Evolutionary conservation across 331 rosid genomes (phyloP), one percentile per base, ranked within the genome.

Genomic region (Quercus phellos): DNA sequence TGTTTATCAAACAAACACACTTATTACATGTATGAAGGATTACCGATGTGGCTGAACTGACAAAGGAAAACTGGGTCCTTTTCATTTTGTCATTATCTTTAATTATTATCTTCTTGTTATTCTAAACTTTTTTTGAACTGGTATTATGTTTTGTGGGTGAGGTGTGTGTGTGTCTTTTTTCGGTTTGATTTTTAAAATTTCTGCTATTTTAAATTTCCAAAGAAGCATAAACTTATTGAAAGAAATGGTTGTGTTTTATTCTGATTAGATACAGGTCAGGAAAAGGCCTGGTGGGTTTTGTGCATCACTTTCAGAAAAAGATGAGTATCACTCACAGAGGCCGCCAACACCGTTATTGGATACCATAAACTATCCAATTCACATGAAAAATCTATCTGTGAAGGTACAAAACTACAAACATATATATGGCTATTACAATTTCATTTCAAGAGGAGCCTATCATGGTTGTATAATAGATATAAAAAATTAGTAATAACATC

Each of bases 271-370:
- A 68, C 68, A 94, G 94, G 87, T 79, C 42, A 88, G 70, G 84
- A 89, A 85, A 87, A 79, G 80, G 82, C 51, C 87, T 54, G 6
- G 12, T 80, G 86, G 87, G 70, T 78, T 87, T 30, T 76, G 64
- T 81, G 97, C 97, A 76, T 86, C 97, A 71, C 85, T 86, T 43
- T 84, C 98, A 56, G 94, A 87, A 72, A 86, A 1, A 14, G 94
- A 79, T 13, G 97, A 87, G 61, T 94, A 87, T 80, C 77, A 81
- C 70, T 86, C 94, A 1, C 84, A 88, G 64, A 89, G 92, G 75
- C 94, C 93, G 73, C 92, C 97, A 68, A 94, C 99, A 70, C 98
- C 99, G 29, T 83, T 94, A 12, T 29, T 94, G 80, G 99, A 94
- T 87, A 94, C 99, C 70, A 84, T 91, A 55, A 92, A 90, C 83